Percentiles rank a stretch among this genome's conserved stretches.
Conservation (phyloP, 1,139 yeast genomes). For the Saccharomyces hybrid region DNA sequence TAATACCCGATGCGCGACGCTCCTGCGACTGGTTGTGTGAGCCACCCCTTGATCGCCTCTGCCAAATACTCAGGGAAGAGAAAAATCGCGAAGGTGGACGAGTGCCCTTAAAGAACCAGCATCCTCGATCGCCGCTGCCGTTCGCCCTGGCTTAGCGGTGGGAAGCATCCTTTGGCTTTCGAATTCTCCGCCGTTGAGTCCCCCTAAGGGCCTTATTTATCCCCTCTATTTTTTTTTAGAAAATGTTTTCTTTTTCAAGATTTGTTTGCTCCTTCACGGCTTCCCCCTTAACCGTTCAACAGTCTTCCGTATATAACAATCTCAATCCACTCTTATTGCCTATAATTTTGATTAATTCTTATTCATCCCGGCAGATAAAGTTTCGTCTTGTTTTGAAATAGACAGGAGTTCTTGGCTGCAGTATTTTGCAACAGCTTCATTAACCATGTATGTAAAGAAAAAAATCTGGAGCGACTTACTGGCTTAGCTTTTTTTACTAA, state of each 20-base stretch:
- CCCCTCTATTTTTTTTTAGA: neutral
- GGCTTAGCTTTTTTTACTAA: neutral
- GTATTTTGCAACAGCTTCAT: neutral
- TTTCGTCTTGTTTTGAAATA: neutral
- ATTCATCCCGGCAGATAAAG: neutral
- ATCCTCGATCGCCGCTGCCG: neutral
- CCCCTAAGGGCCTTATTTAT: neutral
- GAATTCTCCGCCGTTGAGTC: neutral
- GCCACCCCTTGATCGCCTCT: neutral
- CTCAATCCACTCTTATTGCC: neutral
- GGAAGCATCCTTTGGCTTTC: neutral
- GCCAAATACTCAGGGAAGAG: neutral
- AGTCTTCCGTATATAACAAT: neutral
- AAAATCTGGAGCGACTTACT: neutral
- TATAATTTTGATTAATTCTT: neutral
- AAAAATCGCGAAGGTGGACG: neutral
- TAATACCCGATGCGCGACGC: neutral
- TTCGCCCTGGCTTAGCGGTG: neutral
- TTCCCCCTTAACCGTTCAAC: neutral
- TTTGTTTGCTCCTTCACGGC: neutral
- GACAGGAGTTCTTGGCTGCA: neutral
- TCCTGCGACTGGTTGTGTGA: neutral
- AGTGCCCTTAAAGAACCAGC: neutral
- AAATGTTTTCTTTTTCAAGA: neutral
- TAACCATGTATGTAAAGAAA: neutral